A percentile compares a stretch with the other conserved stretches of the same genome.
Conservation (phyloP, 2,329 filamentous ascomycete genomes). For the Paramyrothecium sp. region DNA sequence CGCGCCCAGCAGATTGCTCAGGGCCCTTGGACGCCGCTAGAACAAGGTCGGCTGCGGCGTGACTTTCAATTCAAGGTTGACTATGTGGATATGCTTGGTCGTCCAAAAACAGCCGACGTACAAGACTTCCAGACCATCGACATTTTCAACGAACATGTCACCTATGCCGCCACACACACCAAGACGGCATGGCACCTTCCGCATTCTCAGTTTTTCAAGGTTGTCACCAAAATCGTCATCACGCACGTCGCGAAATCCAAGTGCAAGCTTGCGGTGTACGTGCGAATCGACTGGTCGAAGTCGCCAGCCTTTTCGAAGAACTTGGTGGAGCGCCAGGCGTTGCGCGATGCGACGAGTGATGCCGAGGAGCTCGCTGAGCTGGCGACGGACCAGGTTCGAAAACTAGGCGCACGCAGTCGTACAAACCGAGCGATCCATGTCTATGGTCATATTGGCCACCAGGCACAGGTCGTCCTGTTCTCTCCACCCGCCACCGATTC, state of each 20-base stretch:
- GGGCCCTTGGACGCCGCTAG: conserved; percentile 75
- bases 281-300: conserved; percentile 82
- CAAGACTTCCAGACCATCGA: conserved; percentile 87
- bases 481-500: conserved; percentile 47
- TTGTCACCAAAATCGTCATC: conserved; percentile 89
- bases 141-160: conserved; percentile 71
- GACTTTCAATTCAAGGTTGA: conserved; percentile 80
- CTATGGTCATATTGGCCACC: conserved; percentile 72
- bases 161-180: conserved; percentile 62
- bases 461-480: conserved; percentile 62
- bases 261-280: conserved; percentile 87
- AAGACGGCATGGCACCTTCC: conserved; percentile 82
- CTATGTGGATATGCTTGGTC: conserved; percentile 63
- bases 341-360: conserved; percentile 71
- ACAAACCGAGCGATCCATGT: conserved; percentile 78
- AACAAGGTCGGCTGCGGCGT: conserved; percentile 69
- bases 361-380: conserved; percentile 74
- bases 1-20: conserved; percentile 78
- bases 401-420: conserved; percentile 69
- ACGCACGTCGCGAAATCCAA: conserved; percentile 90
- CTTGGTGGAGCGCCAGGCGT: conserved; percentile 67
- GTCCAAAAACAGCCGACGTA: conserved; percentile 59
- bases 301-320: conserved; percentile 59
- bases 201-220: conserved; percentile 72
- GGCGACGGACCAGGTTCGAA: conserved; percentile 74